These are phyloP conservation scores for Tubosaeta brunneosetosa DNA, from an alignment of 768 basidiomycete genomes.

Conservation along the genomic window DNA sequence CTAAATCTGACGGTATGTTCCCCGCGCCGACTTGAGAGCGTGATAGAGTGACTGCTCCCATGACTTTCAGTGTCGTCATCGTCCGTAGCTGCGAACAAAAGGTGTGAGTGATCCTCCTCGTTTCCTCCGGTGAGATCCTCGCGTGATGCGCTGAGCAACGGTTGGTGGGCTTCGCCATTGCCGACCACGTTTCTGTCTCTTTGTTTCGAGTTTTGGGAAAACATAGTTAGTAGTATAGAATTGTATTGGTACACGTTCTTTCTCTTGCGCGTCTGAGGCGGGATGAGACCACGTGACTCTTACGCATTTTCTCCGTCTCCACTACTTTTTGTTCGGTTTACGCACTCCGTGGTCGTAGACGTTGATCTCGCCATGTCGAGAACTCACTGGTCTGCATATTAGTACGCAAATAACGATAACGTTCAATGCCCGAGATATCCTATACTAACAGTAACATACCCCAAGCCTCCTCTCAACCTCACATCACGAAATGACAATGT, in stretches of 20 bases:
- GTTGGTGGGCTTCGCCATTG: conserved; percentile 46
- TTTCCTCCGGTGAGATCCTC: conserved; percentile 36
- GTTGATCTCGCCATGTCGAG: too few species aligned
- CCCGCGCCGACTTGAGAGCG: conserved; percentile 27
- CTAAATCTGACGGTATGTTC: conserved; percentile 58
- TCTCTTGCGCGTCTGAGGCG: background rate
- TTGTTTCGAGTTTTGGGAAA: conserved; percentile 26
- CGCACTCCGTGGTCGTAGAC: too few species aligned
- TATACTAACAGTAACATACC: too few species aligned
- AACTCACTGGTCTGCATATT: too few species aligned
- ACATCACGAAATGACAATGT: too few species aligned
- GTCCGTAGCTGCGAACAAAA: conserved; percentile 53
- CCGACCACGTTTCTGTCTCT: conserved; percentile 23
- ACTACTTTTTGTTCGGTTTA: too few species aligned
- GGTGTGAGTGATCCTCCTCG: conserved; percentile 18
- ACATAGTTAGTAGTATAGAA: conserved; percentile 25
- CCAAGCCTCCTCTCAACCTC: too few species aligned
- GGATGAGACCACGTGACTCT: background rate
- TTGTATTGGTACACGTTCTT: background rate
- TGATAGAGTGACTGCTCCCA: conserved; percentile 28
- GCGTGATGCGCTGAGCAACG: conserved; percentile 48
- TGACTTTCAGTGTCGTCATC: conserved; percentile 48
- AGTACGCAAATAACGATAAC: too few species aligned
- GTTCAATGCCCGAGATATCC: too few species aligned
- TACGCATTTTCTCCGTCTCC: too few species aligned